Base-by-base conservation (phyloP, 192 early-diverging fungal species). In the Backusella mclennaniae region DNA sequence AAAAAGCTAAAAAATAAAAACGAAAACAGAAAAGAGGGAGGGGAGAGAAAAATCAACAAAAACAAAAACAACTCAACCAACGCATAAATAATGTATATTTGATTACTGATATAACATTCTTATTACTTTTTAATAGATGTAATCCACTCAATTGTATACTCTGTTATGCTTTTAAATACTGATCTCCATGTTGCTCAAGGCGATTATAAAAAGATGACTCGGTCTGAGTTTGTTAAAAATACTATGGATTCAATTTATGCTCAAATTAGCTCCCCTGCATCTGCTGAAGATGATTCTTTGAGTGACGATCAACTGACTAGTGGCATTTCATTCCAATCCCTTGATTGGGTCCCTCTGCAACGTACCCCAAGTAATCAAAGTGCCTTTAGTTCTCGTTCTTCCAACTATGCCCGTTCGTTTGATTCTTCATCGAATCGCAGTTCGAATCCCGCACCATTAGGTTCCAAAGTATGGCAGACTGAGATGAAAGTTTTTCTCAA, bases 131-230 rank as follows among this genome's bases (percentile, higher is more conserved):
- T 23, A 53, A 38, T 80, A 80, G 96, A 97, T 79, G 89, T 95
- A 19, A 93, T 96, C 0, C 93, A 99, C 72, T 93, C 93, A 7
- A 91, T 96, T 70, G 86, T 93, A 0, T 96, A 95, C 78, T 96
- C 95, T 17, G 73, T 95, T 7, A 77, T 99, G 75, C 78, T 99
- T 71, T 87, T 99, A 8, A 97, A 97, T 80, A 99, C 97, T 1
- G 97, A 99, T 78, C 83, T 97, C 69, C 94, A 97, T 78, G 88
- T 96, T 74, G 95, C 95, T 23, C 91, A 94, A 70, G 87, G 85
- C 5, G 80, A 82, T 4, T 88, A 77, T 44, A 89, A 89, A 36
- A 92, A 91, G 49, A 96, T 97, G 93, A 89, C 92, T 11, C 83
- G 87, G 41, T 90, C 89, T 23, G 88, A 88, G 35, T 95, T 93